Evolutionary conservation across 805 yeast genomes (phyloP), one percentile per base, ranked within the genome.

Genomic region (Teunomyces aglyptinius): DNA sequence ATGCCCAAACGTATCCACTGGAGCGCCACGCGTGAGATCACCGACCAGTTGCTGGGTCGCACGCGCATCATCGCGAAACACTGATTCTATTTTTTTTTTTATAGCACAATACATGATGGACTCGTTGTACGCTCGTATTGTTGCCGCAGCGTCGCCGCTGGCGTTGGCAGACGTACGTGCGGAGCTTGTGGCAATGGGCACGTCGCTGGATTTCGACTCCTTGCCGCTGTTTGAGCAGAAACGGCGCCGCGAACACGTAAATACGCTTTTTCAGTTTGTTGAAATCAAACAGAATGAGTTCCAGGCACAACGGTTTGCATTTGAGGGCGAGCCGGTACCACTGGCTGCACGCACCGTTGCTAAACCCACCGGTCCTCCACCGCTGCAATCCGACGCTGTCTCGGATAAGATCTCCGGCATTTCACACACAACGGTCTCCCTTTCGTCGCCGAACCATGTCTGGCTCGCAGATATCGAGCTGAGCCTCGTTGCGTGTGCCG

Each of bases 1-100:
- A 84, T 94, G 80, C 96, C 98, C 58, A 90, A 88, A 74, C 70
- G 75, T 48, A 84, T 90, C 42, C 89, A 86, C 68, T 94, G 99
- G 99, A 73, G 76, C 41, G 75, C 75, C 26, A 72, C 84, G 43
- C 78, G 95, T 60, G 85, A 83, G 42, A 80, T 88, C 61, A 87
- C 92, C 47, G 96, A 90, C 71, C 84, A 83, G 68, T 73, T 92
- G 64, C 96, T 86, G 34, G 94, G 92, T 33, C 81, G 95, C 57
- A 62, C 67, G 32, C 31, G 31, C 19, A 28, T n/a, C n/a, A n/a
- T n/a, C n/a, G n/a, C n/a, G 24, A 7, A 20, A 20, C 24, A 20
- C 6, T 5, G 6, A 3, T 4, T 20, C 5, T 20, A 4, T 20
- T 5, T 20, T 20, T 20, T 20, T 16, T 6, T 34, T 34, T 34